Evolutionary conservation across 148 eudicot genomes (phyloP), one percentile per base, ranked within the genome.

Genomic region (Polygonum maritimum): DNA sequence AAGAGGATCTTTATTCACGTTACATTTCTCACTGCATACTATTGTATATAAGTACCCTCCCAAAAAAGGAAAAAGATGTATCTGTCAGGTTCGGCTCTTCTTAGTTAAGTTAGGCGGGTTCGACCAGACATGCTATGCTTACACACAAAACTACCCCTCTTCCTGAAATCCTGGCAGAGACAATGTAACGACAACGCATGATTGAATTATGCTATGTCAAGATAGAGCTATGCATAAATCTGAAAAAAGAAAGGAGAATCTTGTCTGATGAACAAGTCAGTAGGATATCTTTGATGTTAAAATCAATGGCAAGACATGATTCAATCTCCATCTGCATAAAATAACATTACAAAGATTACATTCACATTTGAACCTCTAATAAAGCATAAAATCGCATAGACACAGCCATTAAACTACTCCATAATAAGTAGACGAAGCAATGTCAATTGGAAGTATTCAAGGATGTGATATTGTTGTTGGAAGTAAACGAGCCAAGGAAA

Each of bases 231-330:
- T 33, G 36, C 45, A 67, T 38, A 67, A 35, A 36, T 67, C 71
- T 36, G 11, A 67, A 67, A 6, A 45, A 35, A 14, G 71, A 67
- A 38, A 35, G 45, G 44, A 67, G 45, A 21, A 67, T 67, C 21
- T 35, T 67, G 71, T 35, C 9, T 67, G 45, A 67, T 33, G 45
- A 19, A 67, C 21, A 36, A 67, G 71, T 65, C 44, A 65, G 19
- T 22, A 92, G 98, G 98, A 94, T 94, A 94, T 94, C 95, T 81
- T 86, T 85, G 78, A 90, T 90, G 73, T 78, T 79, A 79, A 94
- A 90, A 83, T 90, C 96, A 81, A 95, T 87, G 38, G 91, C 96
- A 81, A 90, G 96, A 82, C 97, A 80, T 71, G 89, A 91, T 83
- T 95, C 97, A 76, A 90, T 88, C 77, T 88, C 91, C 93, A 89